These are phyloP conservation scores for Torrubiellomyces zombiae DNA, from an alignment of 2,329 filamentous ascomycete genomes.

Conservation along the genomic window DNA sequence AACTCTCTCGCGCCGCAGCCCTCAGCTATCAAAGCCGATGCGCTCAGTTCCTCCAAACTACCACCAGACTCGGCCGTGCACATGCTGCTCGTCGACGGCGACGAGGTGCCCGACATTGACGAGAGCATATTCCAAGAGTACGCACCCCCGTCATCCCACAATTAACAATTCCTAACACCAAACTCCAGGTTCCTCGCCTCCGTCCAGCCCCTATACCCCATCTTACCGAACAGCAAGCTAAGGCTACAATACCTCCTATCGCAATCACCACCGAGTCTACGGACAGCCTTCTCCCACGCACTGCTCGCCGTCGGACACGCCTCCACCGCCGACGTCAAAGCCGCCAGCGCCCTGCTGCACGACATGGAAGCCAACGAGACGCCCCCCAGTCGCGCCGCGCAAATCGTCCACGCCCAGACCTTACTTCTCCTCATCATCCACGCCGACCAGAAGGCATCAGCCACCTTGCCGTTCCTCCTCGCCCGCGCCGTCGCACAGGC, in stretches of 20 bases:
- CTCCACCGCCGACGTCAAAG: constrained; percentile 23
- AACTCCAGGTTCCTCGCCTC: constrained; percentile 39
- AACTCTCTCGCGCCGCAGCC: constrained; percentile 30
- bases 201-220: constrained; percentile 50
- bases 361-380: constrained; percentile 32
- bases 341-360: constrained; percentile 28
- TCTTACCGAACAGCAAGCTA: constrained; percentile 41
- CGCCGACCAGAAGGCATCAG: constrained; percentile 36
- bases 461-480: constrained; percentile 34
- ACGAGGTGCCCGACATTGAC: constrained; percentile 13
- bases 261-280: constrained; percentile 37
- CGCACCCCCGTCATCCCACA: constrained; percentile 8
- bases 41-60: constrained; percentile 19
- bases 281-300: constrained; percentile 48
- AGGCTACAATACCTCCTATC: constrained; percentile 39
- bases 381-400: constrained; percentile 20
- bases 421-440: constrained; percentile 50
- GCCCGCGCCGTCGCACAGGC: constrained; percentile 49
- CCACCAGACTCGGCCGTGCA: constrained; percentile 15
- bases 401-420: constrained; percentile 48
- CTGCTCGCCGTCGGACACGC: constrained; percentile 35
- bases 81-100: constrained; percentile 11
- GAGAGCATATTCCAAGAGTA: constrained; percentile 30
- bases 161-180: constrained; percentile 2
- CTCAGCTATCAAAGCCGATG: constrained; percentile 20